Evolutionary conservation across 1,284 basidiomycete species (phyloP).

Genomic region (Ganoderma boninense): DNA sequence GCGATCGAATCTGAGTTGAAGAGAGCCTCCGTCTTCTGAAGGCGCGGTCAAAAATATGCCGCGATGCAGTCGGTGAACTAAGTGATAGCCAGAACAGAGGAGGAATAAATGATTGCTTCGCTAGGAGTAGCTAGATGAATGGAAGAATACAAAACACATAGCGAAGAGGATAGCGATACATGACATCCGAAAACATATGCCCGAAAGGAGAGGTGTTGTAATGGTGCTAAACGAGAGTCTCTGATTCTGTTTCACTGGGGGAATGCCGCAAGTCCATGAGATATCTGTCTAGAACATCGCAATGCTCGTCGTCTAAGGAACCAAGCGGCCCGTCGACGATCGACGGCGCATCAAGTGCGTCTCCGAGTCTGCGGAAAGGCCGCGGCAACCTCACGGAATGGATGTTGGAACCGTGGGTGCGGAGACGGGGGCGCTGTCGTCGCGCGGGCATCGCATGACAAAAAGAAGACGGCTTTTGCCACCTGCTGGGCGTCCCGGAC

Average conservation of each 20-base stretch:
- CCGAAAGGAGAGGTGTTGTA: background rate
- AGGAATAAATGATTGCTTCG: background rate
- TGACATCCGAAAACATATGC: background rate
- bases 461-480: constrained; percentile 1
- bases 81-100: background rate
- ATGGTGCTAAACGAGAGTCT: background rate
- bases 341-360: background rate
- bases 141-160: background rate
- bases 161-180: constrained; percentile 1
- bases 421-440: background rate
- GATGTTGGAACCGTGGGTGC: background rate
- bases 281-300: background rate
- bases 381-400: background rate
- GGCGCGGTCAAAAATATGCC: background rate
- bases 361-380: constrained; percentile 5
- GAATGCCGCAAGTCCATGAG: background rate
- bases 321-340: background rate
- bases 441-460: constrained; percentile 3
- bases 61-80: background rate
- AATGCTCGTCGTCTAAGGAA: background rate
- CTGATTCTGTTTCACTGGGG: background rate
- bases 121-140: background rate
- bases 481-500: background rate
- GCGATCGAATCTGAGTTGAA: constrained; percentile 51
- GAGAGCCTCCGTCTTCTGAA: constrained; percentile 1